Evolutionary conservation across 495 filamentous ascomycete genomes (phyloP).

Genomic region (Talaromyces nanjingensis): DNA sequence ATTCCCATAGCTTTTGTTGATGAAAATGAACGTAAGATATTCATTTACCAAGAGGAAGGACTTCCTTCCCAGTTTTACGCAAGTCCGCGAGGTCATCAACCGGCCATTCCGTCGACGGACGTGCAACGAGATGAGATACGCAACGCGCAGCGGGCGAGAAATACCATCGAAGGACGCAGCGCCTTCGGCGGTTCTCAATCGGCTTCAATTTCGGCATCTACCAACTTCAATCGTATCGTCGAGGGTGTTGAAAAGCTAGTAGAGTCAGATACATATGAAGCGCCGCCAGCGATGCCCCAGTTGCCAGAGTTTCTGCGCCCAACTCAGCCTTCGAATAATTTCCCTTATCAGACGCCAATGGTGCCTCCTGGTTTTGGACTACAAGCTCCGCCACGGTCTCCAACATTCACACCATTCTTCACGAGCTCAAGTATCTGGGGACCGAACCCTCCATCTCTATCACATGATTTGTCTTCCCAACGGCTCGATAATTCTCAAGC

Average conservation of each 20-base stretch:
- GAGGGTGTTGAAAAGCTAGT: conserved; percentile 54
- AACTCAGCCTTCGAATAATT: neutral
- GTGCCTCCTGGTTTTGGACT: conserved; percentile 32
- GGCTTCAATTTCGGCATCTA: conserved; percentile 38
- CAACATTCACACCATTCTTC: conserved; percentile 26
- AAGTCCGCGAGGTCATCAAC: conserved; percentile 32
- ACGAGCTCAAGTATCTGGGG: conserved; percentile 43
- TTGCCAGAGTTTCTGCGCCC: conserved; percentile 16
- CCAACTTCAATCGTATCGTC: conserved; percentile 55
- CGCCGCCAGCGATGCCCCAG: conserved; percentile 22
- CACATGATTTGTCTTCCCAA: conserved; percentile 17
- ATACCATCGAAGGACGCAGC: conserved; percentile 28
- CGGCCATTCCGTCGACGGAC: conserved; percentile 30
- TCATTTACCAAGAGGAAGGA: conserved; percentile 51
- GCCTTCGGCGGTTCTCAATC: conserved; percentile 39
- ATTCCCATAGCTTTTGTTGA: conserved; percentile 41
- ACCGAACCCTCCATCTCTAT: conserved; percentile 22
- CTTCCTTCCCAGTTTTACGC: conserved; percentile 42
- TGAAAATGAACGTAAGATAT: conserved; percentile 42
- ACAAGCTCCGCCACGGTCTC: conserved; percentile 20
- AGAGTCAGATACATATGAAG: conserved; percentile 45
- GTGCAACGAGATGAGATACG: conserved; percentile 41
- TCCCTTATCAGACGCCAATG: conserved; percentile 22
- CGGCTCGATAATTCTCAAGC: conserved; percentile 16
- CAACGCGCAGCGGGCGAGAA: conserved; percentile 21